Evolutionary conservation across 1,284 basidiomycete species (phyloP).

Genomic region (Ustilago lituana): DNA sequence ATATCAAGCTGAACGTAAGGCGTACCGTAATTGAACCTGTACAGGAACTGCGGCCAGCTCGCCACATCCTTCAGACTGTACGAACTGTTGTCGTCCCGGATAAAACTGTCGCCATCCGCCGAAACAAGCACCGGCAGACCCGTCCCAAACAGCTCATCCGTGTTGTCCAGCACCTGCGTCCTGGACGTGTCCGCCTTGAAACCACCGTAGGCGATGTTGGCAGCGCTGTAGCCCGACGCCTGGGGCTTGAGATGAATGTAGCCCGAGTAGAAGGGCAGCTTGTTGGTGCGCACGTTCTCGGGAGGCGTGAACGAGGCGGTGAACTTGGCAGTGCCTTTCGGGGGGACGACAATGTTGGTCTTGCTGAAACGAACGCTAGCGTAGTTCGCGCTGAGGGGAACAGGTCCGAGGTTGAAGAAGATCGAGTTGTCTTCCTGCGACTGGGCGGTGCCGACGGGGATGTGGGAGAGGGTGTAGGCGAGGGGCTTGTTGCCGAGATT

Average conservation of each 20-base stretch:
- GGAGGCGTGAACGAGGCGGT: constrained; percentile 69
- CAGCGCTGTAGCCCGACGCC: constrained; percentile 23
- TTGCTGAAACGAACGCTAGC: constrained; percentile 70
- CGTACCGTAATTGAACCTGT: constrained; percentile 46
- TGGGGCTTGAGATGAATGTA: constrained; percentile 71
- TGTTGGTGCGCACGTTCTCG: constrained; percentile 69
- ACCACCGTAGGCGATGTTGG: constrained; percentile 50
- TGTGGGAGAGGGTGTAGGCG: constrained; percentile 56
- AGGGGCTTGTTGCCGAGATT: constrained; percentile 55
- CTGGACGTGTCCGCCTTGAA: constrained; percentile 39
- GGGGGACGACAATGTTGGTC: constrained; percentile 66
- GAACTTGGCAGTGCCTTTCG: constrained; percentile 65
- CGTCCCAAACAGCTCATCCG: constrained; percentile 39
- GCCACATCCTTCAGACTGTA: constrained; percentile 36
- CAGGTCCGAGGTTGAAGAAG: constrained; percentile 69
- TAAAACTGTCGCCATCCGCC: constrained; percentile 29
- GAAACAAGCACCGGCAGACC: constrained; percentile 39
- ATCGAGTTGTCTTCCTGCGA: constrained; percentile 48
- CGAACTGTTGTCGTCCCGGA: constrained; percentile 27
- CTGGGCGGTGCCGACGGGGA: constrained; percentile 65
- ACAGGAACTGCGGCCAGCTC: constrained; percentile 39
- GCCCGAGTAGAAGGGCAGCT: constrained; percentile 74
- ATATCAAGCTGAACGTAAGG: constrained; percentile 42
- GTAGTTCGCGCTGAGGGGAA: constrained; percentile 70
- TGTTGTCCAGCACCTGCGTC: constrained; percentile 48